Base-by-base conservation (phyloP, 345 rosid species). In the Citrus sp. region DNA sequence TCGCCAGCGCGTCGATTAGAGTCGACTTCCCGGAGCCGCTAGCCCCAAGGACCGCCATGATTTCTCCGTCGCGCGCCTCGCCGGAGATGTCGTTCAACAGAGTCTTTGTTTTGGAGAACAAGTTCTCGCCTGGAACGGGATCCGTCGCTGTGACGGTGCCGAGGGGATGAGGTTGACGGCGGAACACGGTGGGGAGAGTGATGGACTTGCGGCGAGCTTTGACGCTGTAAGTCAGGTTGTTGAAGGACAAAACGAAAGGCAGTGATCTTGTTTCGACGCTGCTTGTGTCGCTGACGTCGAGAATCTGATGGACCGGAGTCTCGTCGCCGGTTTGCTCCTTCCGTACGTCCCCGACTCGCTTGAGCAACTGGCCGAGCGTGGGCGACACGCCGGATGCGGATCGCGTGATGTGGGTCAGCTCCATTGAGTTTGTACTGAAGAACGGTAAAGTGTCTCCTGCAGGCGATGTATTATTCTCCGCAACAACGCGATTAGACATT, bases 21-120 rank as follows among this genome's bases (percentile, higher is more conserved):
- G 98, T 96, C 8, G 98, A 96, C 70, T 96, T 96, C 32, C 99
- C 98, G 0, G 98, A 91, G 0, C 99, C 98, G 46, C 98, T 96
- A 0, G 98, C 99, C 0, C 98, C 99, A 1, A 94, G 97, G 75
- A 96, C 97, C 0, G 98, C 97, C 3, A 96, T 77, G 32, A 94
- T 90, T 88, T 96, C 98, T 0, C 98, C 99, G 6, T 96, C 95
- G 0, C 94, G 87, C 0, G 98, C 93, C 86, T 91, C 93, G 0
- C 98, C 99, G 32, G 97, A 91, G 76, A 96, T 88, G 40, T 92
- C 85, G 56, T 96, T 87, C 1, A 96, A 88, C 6, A 97, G 89
- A 4, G 93, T 89, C 85, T 97, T 97, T 22, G 90, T 86, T 25
- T 81, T 72, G 2, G 87, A 28, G 80, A 86, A 87, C 2, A 84